These are phyloP conservation scores for Termitomyces sp. DNA, from an alignment of 768 basidiomycete genomes.

Conservation along the genomic window DNA sequence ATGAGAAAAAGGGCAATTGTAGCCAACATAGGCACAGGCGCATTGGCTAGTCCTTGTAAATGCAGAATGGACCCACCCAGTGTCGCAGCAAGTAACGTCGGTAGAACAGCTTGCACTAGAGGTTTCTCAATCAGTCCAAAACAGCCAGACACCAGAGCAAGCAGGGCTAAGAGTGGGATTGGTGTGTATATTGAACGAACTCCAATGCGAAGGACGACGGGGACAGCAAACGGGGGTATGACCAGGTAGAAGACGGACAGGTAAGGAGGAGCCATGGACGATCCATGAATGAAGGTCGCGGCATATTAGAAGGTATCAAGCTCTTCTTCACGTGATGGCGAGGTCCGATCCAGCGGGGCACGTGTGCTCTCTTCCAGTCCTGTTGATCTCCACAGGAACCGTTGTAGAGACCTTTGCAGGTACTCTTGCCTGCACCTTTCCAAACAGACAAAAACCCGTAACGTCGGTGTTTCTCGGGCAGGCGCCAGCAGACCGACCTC, in stretches of 20 bases:
- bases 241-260: constrained; percentile 3
- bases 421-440: not conserved
- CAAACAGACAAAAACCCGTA: not conserved
- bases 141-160: constrained; percentile 5
- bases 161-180: constrained; percentile 6
- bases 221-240: not conserved
- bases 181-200: constrained; percentile 2
- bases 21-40: not conserved
- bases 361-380: not conserved
- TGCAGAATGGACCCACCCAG: constrained; percentile 8
- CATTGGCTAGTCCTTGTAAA: constrained; percentile 5
- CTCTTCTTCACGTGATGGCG: not conserved
- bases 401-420: not conserved
- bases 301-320: not conserved
- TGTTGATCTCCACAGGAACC: not conserved
- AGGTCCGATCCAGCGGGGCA: not conserved
- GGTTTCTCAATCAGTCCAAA: constrained; percentile 2
- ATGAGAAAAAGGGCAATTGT: constrained; percentile 4
- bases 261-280: constrained; percentile 1
- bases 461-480: too few species aligned
- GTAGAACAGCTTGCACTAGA: constrained; percentile 5
- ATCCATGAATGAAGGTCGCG: not conserved
- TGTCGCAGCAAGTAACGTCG: constrained; percentile 2
- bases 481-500: not conserved
- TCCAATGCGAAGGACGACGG: constrained; percentile 2